Evolutionary conservation across 1,139 yeast species (phyloP).

Genomic region (Protomyces lactucae-debilis): DNA sequence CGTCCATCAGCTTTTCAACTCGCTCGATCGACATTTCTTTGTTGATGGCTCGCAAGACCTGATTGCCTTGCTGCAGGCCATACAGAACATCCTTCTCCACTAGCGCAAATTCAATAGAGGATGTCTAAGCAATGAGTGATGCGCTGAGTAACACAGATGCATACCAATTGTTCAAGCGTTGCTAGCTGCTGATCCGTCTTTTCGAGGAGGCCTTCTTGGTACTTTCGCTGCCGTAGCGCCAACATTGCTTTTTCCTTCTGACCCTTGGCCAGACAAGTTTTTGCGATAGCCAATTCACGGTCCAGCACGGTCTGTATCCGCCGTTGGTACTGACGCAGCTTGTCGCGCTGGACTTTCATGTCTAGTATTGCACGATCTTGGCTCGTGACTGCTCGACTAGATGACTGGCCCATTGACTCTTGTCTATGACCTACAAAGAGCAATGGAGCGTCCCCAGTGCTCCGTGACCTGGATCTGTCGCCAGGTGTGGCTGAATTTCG

Average conservation of each 20-base stretch:
- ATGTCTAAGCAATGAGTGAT: conserved; percentile 33
- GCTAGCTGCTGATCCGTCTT: conserved; percentile 74
- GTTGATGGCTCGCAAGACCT: conserved; percentile 67
- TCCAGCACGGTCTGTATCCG: conserved; percentile 54
- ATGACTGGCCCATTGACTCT: conserved; percentile 4
- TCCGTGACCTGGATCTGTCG: too few relatives aligned
- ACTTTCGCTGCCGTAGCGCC: conserved; percentile 70
- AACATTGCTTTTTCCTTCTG: conserved; percentile 60
- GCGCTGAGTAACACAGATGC: not conserved
- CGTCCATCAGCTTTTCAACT: conserved; percentile 80
- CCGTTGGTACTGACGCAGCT: conserved; percentile 67
- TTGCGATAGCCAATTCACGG: conserved; percentile 57
- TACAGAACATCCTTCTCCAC: conserved; percentile 78
- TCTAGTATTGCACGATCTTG: conserved; percentile 84
- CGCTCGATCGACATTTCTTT: conserved; percentile 69
- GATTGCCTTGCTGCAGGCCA: conserved; percentile 76
- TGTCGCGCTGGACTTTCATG: conserved; percentile 81
- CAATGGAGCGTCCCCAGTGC: not conserved
- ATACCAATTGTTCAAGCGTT: conserved; percentile 58
- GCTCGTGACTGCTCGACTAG: conserved; percentile 49
- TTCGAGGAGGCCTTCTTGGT: conserved; percentile 63
- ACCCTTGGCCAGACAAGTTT: conserved; percentile 51
- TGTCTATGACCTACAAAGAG: not conserved
- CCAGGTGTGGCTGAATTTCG: not conserved
- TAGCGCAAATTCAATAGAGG: conserved; percentile 73